Evolutionary conservation across 106 monocot species (phyloP).

Genomic region (Dendrobium nobile): DNA sequence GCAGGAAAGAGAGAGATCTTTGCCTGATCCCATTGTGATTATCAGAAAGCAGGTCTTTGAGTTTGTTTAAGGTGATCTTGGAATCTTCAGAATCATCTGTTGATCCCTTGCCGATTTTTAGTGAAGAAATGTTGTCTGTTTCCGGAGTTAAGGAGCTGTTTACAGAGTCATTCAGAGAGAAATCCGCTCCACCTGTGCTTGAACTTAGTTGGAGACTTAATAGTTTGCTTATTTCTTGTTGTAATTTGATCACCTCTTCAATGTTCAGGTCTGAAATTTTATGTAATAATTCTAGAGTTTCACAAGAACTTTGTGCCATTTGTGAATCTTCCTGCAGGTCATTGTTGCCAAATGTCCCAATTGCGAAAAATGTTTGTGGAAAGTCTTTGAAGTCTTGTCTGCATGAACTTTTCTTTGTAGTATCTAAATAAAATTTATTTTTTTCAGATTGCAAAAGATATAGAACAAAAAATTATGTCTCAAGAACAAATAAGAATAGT

Average conservation of each 20-base stretch:
- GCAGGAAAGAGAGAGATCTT: constrained; percentile 6
- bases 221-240: not conserved
- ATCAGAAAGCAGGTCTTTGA: not conserved
- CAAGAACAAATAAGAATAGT: no score
- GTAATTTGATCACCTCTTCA: constrained; percentile 4
- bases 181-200: not conserved
- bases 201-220: not conserved
- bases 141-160: not conserved
- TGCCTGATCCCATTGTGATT: not conserved
- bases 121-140: not conserved
- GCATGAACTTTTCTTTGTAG: not conserved
- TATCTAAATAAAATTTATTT: not conserved
- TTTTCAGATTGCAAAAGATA: not conserved
- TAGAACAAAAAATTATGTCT: not conserved
- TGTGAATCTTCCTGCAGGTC: constrained; percentile 5
- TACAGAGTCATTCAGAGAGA: not conserved
- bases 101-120: not conserved
- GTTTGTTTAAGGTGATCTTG: not conserved
- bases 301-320: not conserved
- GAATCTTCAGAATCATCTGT: not conserved
- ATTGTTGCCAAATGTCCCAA: constrained; percentile 16
- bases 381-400: constrained; percentile 6
- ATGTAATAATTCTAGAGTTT: constrained; percentile 2
- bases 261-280: not conserved
- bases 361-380: constrained; percentile 12